A percentile compares a stretch with the other conserved stretches of the same genome.
Conservation (phyloP, 73 alveolate genomes). For the Urostyla sp. region DNA sequence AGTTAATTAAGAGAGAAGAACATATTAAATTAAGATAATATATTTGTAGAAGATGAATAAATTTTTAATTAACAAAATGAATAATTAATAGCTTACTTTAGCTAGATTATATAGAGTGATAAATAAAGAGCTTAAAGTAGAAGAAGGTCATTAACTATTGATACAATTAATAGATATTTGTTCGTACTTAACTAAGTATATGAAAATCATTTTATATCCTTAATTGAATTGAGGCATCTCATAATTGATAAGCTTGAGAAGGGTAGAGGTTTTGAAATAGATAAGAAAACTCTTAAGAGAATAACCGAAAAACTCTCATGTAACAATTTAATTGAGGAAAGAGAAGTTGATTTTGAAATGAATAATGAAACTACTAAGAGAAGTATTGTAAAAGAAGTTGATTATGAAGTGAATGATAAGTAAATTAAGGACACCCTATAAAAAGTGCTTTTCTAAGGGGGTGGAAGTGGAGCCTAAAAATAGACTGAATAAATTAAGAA, state of each 20-base stretch:
- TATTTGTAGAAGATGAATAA: no score
- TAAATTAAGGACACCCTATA: no score
- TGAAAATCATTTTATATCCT: slow-evolving; percentile 37
- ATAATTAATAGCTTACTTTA: slow-evolving; percentile 42
- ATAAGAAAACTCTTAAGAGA: slow-evolving; percentile 60
- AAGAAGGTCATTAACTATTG: slow-evolving; percentile 58
- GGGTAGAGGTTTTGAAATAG: slow-evolving; percentile 63
- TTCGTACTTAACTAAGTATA: slow-evolving; percentile 33
- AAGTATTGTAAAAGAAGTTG: no score
- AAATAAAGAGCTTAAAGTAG: neutral
- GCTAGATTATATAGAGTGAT: slow-evolving; percentile 14
- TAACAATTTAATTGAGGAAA: no score
- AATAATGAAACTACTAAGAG: no score
- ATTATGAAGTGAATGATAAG: no score
- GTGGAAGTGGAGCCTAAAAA: no score
- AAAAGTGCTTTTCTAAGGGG: no score
- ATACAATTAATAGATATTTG: slow-evolving; percentile 61
- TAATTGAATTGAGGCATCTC: slow-evolving; percentile 57
- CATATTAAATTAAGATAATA: no score
- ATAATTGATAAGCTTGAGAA: slow-evolving; percentile 55
- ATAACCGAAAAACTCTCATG: slow-evolving; percentile 39
- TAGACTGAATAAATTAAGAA: no score
- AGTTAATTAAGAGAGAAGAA: neutral
- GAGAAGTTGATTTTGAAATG: no score
- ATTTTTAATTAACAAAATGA: no score